Evolutionary conservation across 2,329 filamentous ascomycete species (phyloP).

Genomic region (Botrytis pseudocinerea): DNA sequence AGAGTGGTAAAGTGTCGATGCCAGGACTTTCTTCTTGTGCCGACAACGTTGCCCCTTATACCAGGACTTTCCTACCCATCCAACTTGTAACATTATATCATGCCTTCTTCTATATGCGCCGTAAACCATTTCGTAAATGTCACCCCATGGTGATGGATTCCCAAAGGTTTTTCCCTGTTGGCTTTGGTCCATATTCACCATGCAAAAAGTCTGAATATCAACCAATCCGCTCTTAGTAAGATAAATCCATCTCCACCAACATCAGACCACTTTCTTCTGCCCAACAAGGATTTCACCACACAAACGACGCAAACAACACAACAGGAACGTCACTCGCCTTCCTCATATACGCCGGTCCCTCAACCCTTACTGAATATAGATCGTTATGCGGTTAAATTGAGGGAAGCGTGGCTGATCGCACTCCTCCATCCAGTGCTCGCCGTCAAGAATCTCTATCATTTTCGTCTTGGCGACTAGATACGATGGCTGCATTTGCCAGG

Average conservation of each 20-base stretch:
- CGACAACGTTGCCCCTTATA: no score
- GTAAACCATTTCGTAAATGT: background rate
- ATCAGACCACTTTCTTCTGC: slow-evolving; percentile 26
- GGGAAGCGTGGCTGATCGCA: slow-evolving; percentile 6
- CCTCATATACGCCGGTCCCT: background rate
- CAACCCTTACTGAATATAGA: slow-evolving; percentile 1
- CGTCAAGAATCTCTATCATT: background rate
- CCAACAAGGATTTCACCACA: slow-evolving; percentile 12
- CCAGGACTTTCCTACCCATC: background rate
- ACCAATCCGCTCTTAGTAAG: background rate
- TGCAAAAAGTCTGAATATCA: background rate
- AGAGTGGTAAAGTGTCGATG: no score
- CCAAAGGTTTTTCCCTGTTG: slow-evolving; percentile 7
- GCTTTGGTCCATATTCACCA: background rate
- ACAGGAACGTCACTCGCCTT: slow-evolving; percentile 1
- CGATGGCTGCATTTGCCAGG: background rate
- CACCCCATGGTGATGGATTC: background rate
- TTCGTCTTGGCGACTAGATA: slow-evolving; percentile 20
- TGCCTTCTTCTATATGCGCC: background rate
- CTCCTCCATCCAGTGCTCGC: background rate
- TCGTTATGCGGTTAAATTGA: background rate
- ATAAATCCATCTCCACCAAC: slow-evolving; percentile 4
- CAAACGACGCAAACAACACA: background rate
- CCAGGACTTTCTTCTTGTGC: no score
- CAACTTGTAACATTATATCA: background rate